Evolutionary conservation across 2,329 filamentous ascomycete genomes (phyloP).

Genomic region (Phyllosticta paracitricarpa): DNA sequence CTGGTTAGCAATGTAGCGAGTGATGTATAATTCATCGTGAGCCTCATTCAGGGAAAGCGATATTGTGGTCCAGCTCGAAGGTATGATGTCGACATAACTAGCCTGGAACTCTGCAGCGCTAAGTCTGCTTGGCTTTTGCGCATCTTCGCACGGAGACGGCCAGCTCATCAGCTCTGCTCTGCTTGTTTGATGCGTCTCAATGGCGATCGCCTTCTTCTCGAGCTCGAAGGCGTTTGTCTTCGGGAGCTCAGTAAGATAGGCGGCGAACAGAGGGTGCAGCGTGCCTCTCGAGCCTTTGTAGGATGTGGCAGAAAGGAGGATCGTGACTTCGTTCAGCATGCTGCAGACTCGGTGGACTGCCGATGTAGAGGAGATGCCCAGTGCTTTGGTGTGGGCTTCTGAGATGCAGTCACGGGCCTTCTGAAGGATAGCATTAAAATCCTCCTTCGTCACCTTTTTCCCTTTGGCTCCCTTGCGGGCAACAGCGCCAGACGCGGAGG

Average conservation of each 20-base stretch:
- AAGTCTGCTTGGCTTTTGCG: constrained; percentile 25
- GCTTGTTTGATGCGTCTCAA: constrained; percentile 36
- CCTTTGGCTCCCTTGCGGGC: not conserved
- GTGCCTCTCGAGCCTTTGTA: constrained; percentile 20
- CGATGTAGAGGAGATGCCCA: constrained; percentile 43
- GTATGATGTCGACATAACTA: constrained; percentile 79
- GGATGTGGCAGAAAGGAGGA: constrained; percentile 30
- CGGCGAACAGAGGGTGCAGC: constrained; percentile 30
- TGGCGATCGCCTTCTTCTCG: constrained; percentile 47
- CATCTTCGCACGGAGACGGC: constrained; percentile 26
- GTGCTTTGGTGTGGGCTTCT: constrained; percentile 49
- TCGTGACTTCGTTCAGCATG: constrained; percentile 26
- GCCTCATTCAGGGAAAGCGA: constrained; percentile 78
- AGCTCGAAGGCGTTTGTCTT: constrained; percentile 58
- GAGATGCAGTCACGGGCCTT: constrained; percentile 57
- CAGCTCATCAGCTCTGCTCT: constrained; percentile 28
- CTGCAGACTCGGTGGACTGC: constrained; percentile 44
- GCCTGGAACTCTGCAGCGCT: constrained; percentile 52
- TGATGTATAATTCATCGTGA: constrained; percentile 75
- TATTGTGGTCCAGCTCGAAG: constrained; percentile 70
- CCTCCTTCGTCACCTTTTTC: constrained; percentile 15
- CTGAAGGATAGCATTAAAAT: constrained; percentile 50
- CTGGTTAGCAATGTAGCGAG: constrained; percentile 66
- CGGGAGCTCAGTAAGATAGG: constrained; percentile 48
- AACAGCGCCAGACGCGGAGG: constrained; percentile 3